phyloP scores from a whole-genome alignment of 2,329 filamentous ascomycete genomes.

The Alternaria sp. region DNA sequence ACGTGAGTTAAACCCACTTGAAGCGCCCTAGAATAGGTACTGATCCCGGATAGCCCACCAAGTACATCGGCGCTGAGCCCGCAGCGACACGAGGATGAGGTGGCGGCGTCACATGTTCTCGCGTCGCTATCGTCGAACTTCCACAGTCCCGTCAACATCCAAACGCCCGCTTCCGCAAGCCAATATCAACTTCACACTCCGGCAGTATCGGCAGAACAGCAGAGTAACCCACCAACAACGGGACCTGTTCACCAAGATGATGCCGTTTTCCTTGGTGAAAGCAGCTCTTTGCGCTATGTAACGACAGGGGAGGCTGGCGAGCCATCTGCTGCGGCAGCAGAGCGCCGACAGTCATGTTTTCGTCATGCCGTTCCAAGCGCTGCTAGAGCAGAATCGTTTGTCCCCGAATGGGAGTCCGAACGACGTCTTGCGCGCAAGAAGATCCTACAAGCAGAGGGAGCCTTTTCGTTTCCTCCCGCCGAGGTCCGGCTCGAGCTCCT shows the following conservation, averaged over 20 bases:
- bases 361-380: constrained; percentile 45
- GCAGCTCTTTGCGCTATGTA: constrained; percentile 58
- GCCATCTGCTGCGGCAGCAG: constrained; percentile 40
- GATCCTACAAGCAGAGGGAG: constrained; percentile 50
- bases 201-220: constrained; percentile 14
- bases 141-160: constrained; percentile 26
- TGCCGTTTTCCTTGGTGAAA: constrained; percentile 55
- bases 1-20: constrained; percentile 18
- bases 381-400: constrained; percentile 43
- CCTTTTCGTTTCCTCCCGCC: constrained; percentile 55
- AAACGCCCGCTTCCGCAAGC: constrained; percentile 9
- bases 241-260: constrained; percentile 33
- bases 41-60: background rate
- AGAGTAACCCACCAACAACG: constrained; percentile 15
- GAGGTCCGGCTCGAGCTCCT: constrained; percentile 54
- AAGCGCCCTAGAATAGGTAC: background rate
- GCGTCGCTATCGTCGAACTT: constrained; percentile 38
- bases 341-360: constrained; percentile 20
- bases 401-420: constrained; percentile 46
- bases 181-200: constrained; percentile 24
- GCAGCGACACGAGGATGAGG: constrained; percentile 35
- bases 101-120: constrained; percentile 38
- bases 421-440: constrained; percentile 45
- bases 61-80: constrained; percentile 14
- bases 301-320: constrained; percentile 32